Evolutionary conservation across 495 filamentous ascomycete genomes (phyloP).

Genomic region (Apiosordaria backusii): DNA sequence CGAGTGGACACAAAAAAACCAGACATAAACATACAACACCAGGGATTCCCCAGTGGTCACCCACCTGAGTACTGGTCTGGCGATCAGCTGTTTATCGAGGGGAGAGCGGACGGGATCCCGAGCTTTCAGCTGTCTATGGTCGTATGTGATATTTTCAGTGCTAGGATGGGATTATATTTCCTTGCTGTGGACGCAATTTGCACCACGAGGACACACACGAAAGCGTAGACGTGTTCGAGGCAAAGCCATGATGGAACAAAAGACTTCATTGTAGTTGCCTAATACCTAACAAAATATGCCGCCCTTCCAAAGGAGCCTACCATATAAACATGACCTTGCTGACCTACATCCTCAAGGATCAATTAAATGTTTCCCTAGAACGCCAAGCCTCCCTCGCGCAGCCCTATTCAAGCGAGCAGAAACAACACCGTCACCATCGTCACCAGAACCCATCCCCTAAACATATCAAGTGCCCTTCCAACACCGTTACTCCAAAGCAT

Average conservation of each 20-base stretch:
- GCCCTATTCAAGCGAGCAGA: not conserved
- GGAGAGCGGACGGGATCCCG: constrained; percentile 53
- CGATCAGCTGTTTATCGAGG: constrained; percentile 34
- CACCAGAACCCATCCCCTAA: constrained; percentile 15
- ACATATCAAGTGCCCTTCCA: constrained; percentile 7
- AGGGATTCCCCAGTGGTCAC: constrained; percentile 6
- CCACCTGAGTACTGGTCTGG: constrained; percentile 5
- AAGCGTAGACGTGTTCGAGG: too few relatives aligned
- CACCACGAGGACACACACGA: too few relatives aligned
- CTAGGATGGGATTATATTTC: not conserved
- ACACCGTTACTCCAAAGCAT: constrained; percentile 42
- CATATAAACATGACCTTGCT: not conserved
- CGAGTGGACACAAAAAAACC: not conserved
- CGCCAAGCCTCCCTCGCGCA: not conserved
- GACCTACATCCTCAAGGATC: not conserved
- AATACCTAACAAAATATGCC: not conserved
- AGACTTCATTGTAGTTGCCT: not conserved
- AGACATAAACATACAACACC: not conserved
- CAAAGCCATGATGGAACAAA: not conserved
- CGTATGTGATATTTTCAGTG: not conserved
- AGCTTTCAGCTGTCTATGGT: not conserved
- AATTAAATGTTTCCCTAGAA: not conserved
- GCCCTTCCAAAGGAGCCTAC: not conserved
- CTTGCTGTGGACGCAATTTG: not conserved
- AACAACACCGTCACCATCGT: constrained; percentile 7